Conservation (phyloP, 2,329 filamentous ascomycete species). For the Periconia macrospinosa region DNA sequence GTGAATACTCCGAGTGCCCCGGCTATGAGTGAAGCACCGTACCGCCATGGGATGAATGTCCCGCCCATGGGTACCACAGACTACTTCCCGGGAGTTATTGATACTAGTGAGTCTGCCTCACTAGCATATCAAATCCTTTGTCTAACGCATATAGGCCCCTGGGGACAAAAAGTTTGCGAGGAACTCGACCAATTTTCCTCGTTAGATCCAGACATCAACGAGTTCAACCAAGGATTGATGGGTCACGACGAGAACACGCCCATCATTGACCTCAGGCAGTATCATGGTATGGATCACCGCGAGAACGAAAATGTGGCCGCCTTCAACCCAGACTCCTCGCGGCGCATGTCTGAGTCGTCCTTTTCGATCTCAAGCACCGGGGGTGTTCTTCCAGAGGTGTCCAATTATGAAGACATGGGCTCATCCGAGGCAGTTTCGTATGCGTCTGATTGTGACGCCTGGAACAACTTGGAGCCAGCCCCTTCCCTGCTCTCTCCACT, state of each 20-base stretch:
- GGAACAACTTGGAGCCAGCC: constrained; percentile 68
- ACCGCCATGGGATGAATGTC: constrained; percentile 22
- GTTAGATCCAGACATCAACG: constrained; percentile 41
- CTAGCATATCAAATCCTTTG: constrained; percentile 11
- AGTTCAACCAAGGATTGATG: constrained; percentile 41
- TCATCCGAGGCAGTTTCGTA: constrained; percentile 70
- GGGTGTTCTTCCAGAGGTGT: constrained; percentile 66
- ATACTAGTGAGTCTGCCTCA: constrained; percentile 30
- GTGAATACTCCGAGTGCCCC: constrained; percentile 26
- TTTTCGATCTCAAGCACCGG: constrained; percentile 69
- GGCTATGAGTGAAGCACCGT: constrained; percentile 21
- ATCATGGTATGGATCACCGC: constrained; percentile 32
- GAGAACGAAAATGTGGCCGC: constrained; percentile 32
- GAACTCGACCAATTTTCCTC: constrained; percentile 43
- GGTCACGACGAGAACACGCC: constrained; percentile 44
- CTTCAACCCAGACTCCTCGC: constrained; percentile 54
- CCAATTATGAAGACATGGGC: constrained; percentile 72
- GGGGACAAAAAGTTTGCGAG: constrained; percentile 43
- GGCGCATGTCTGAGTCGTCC: constrained; percentile 72
- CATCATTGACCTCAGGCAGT: constrained; percentile 46
- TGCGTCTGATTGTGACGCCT: constrained; percentile 60
- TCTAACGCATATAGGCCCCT: constrained; percentile 38
- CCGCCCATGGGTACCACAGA: constrained; percentile 29
- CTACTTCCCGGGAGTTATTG: constrained; percentile 40
- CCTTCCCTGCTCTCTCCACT: constrained; percentile 73